Evolutionary conservation across 345 rosid species (phyloP).

Genomic region (Jatropha curcas): DNA sequence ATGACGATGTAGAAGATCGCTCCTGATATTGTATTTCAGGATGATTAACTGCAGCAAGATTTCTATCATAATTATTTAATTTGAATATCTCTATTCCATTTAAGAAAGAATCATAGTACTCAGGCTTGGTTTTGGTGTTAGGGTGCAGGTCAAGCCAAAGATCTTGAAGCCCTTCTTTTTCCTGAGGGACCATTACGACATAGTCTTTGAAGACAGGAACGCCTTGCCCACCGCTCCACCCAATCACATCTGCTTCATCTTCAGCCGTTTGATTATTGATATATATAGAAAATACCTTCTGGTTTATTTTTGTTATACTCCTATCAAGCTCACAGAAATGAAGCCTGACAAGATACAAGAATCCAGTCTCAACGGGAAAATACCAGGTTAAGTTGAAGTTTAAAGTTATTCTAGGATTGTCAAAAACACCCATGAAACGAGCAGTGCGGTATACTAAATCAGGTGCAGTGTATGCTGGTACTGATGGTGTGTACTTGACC

Average conservation of each 20-base stretch:
- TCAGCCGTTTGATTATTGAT: conserved; percentile 17
- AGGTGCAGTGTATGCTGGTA: conserved; percentile 13
- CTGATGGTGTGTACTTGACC: neutral
- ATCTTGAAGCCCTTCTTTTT: neutral
- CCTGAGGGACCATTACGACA: neutral
- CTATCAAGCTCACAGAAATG: conserved; percentile 19
- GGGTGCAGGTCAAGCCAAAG: conserved; percentile 17
- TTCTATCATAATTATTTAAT: conserved; percentile 5
- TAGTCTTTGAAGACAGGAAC: conserved; percentile 20
- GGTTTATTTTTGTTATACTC: neutral
- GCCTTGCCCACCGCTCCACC: conserved; percentile 7
- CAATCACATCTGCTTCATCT: conserved; percentile 4
- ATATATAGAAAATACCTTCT: conserved; percentile 5
- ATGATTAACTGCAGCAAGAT: conserved; percentile 15
- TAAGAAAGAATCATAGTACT: conserved; percentile 1
- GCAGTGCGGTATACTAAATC: neutral
- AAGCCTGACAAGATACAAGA: conserved; percentile 19
- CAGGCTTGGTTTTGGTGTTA: neutral
- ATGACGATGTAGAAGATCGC: neutral
- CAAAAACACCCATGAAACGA: conserved; percentile 5
- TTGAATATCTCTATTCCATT: conserved; percentile 25
- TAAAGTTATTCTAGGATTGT: neutral
- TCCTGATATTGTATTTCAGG: neutral
- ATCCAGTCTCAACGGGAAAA: conserved; percentile 16
- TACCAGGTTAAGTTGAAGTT: conserved; percentile 13